A percentile compares a stretch with the other conserved stretches of the same genome.
phyloP scores from a whole-genome alignment of 306 rosid species.

The Senna tora region DNA sequence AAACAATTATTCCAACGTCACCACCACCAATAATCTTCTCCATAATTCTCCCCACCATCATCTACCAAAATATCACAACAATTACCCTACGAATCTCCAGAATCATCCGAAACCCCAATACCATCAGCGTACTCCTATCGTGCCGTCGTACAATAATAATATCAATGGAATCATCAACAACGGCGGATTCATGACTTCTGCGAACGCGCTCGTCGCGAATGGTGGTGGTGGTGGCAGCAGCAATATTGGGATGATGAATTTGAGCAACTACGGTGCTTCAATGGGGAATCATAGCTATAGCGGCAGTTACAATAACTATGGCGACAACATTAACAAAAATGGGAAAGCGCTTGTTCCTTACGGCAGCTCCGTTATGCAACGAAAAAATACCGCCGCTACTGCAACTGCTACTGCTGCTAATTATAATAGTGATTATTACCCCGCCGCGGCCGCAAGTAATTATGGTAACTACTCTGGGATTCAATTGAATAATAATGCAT shows the following conservation, averaged over 20 bases:
- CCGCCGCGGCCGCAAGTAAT: too few relatives aligned
- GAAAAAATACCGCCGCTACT: background rate
- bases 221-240: too few relatives aligned
- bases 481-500: slow-evolving; percentile 27
- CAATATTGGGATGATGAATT: too few relatives aligned
- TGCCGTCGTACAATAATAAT: slow-evolving; percentile 1
- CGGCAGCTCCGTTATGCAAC: background rate
- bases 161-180: too few relatives aligned
- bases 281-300: background rate
- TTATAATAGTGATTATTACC: too few relatives aligned
- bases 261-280: background rate
- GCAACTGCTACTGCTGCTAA: too few relatives aligned
- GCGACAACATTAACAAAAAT: background rate
- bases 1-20: too few relatives aligned
- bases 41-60: too few relatives aligned
- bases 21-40: too few relatives aligned
- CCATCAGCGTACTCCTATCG: background rate
- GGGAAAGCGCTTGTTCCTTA: slow-evolving; percentile 1
- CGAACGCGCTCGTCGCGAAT: background rate
- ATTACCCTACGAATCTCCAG: too few relatives aligned
- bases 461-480: slow-evolving; percentile 24
- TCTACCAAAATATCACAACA: too few relatives aligned
- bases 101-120: too few relatives aligned
- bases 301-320: slow-evolving; percentile 12
- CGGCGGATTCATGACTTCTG: slow-evolving; percentile 12